Conservation (phyloP, 2,329 filamentous ascomycete genomes). For the Xylogone sp. region DNA sequence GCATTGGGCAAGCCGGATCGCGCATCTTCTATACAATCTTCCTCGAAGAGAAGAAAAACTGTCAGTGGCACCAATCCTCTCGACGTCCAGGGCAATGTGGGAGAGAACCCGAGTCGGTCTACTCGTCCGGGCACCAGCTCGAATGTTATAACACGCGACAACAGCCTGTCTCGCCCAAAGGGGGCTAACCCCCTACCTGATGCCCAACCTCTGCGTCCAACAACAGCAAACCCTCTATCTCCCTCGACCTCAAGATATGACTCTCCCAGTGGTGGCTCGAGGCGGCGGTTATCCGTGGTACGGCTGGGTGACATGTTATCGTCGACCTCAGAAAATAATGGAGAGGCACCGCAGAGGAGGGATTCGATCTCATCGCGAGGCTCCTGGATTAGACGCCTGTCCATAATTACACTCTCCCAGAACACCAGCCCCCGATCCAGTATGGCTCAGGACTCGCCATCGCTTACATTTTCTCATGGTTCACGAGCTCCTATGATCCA, state of each 20-base stretch:
- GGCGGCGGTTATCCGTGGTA: conserved; percentile 19
- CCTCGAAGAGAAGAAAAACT: conserved; percentile 26
- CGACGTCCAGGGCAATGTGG: conserved; percentile 16
- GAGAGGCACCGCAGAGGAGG: conserved; percentile 26
- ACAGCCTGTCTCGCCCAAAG: conserved; percentile 5
- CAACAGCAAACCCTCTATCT: conserved; percentile 3
- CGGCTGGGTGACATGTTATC: conserved; percentile 17
- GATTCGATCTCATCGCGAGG: conserved; percentile 58
- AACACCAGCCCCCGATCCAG: conserved; percentile 63
- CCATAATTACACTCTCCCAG: conserved; percentile 60
- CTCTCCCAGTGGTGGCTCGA: conserved; percentile 14
- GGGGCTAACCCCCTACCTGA: conserved; percentile 13
- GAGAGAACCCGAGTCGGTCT: conserved; percentile 15
- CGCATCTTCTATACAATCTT: conserved; percentile 18
- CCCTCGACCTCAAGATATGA: conserved; percentile 18
- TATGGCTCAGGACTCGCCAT: conserved; percentile 61
- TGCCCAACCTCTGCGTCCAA: conserved; percentile 8
- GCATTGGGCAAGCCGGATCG: conserved; percentile 27
- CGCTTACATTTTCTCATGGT: conserved; percentile 61
- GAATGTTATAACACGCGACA: conserved; percentile 21
- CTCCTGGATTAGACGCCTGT: conserved; percentile 72
- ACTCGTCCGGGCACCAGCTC: conserved; percentile 25
- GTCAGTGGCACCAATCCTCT: conserved; percentile 10
- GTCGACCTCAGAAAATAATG: conserved; percentile 9
- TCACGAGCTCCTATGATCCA: conserved; percentile 62